Evolutionary conservation across 345 rosid genomes (phyloP), one percentile per base, ranked within the genome.

Genomic region (Eucalyptus marginata): DNA sequence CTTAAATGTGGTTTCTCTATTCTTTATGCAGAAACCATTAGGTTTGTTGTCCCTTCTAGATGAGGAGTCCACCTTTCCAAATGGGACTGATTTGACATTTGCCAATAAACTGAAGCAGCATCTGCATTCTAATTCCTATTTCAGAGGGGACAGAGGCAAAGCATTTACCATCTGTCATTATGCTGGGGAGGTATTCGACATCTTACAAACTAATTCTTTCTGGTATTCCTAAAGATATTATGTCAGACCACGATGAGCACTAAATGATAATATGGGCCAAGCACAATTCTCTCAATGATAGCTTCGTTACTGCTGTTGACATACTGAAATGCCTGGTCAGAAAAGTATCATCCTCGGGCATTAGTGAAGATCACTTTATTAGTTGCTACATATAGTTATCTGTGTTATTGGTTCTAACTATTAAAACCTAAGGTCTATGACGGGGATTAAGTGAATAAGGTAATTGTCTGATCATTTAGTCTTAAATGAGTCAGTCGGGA

Each of bases 41-140:
- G 99, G 99, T 43, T 89, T 98, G 86, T 88, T 98, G 56, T 98
- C 99, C 86, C 94, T 98, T 93, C 91, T 98, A 89, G 98, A 98
- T 89, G 99, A 98, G 93, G 99, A 98, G 91, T 98, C 99, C 88
- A 97, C 96, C 59, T 97, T 98, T 90, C 99, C 99, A 59, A 98
- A 96, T 92, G 99, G 98, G 91, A 95, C 97, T 10, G 99, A 98
- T 91, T 90, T 97, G 94, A 97, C 99, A 68, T 95, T 98, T 87
- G 99, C 99, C 91, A 94, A 95, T 95, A 98, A 98, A 94, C 96
- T 98, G 40, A 96, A 97, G 94, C 96, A 94, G 93, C 99, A 98
- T 92, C 91, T 98, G 86, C 92, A 90, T 88, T 92, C 96, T 52
- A 95, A 96, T 92, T 92, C 95, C 59, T 97, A 94, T 91, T 98